phyloP scores from a whole-genome alignment of 345 rosid species.

The Dipteronia dyeriana region DNA sequence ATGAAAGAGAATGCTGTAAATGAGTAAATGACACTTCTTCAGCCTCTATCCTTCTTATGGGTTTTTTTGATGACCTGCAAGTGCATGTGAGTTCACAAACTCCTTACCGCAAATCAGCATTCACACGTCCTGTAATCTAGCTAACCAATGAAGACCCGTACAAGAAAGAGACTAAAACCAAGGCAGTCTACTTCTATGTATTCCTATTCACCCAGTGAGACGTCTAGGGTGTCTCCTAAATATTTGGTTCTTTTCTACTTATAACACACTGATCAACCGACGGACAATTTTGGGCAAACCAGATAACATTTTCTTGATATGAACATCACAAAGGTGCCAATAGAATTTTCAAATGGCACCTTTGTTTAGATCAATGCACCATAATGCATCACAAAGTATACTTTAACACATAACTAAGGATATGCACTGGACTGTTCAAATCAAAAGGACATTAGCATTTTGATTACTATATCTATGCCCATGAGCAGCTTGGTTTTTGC shows the following conservation, averaged over 20 bases:
- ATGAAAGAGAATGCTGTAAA: too few relatives aligned
- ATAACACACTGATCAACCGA: constrained; percentile 5
- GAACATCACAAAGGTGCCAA: background rate
- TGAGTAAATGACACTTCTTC: too few relatives aligned
- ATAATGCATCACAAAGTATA: background rate
- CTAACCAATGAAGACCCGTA: background rate
- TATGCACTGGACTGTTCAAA: background rate
- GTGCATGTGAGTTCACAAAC: too few relatives aligned
- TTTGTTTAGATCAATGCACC: background rate
- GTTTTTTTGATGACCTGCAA: too few relatives aligned
- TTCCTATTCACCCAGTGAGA: constrained; percentile 3
- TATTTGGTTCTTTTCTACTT: background rate
- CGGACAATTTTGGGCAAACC: background rate
- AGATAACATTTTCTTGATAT: too few relatives aligned
- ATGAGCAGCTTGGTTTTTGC: background rate
- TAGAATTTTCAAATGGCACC: background rate
- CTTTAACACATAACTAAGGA: background rate
- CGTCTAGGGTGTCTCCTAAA: background rate
- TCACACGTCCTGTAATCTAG: too few relatives aligned
- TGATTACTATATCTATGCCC: background rate
- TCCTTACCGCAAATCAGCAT: too few relatives aligned
- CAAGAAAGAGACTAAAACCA: constrained; percentile 9
- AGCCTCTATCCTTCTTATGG: too few relatives aligned
- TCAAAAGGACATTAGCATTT: background rate
- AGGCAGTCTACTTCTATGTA: background rate